Evolutionary conservation across 129 eudicot genomes (phyloP).

Genomic region (Helianthus tuberosus): DNA sequence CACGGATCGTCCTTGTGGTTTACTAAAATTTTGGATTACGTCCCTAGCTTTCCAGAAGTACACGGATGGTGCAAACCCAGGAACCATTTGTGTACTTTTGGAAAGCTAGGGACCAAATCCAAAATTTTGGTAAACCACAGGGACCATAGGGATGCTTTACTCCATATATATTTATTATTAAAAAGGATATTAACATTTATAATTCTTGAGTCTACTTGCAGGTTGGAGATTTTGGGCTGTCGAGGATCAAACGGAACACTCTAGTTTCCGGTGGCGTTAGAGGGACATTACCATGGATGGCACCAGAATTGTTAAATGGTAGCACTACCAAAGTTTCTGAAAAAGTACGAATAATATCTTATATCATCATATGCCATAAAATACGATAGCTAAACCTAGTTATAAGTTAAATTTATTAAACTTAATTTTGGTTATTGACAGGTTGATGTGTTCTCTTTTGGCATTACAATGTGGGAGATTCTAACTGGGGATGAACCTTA

Average conservation of each 20-base stretch:
- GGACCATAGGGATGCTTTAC: too few species aligned
- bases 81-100: too few species aligned
- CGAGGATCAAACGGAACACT: conserved; percentile 84
- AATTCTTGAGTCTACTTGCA: conserved; percentile 29
- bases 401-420: background rate
- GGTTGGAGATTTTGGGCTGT: conserved; percentile 95
- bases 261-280: conserved; percentile 93
- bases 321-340: conserved; percentile 82
- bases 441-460: conserved; percentile 97
- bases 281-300: conserved; percentile 98
- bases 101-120: too few species aligned
- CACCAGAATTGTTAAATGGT: conserved; percentile 89
- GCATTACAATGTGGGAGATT: conserved; percentile 95
- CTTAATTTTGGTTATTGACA: conserved; percentile 20
- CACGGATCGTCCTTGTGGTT: too few species aligned
- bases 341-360: conserved; percentile 46
- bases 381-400: background rate
- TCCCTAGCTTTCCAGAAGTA: too few species aligned
- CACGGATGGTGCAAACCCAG: too few species aligned
- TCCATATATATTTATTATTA: too few species aligned
- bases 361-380: background rate
- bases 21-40: too few species aligned
- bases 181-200: background rate
- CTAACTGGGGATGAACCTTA: conserved; percentile 95
- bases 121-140: too few species aligned